Evolutionary conservation across 805 yeast species (phyloP), one percentile per base, ranked within the genome.

Genomic region (Candida orba): DNA sequence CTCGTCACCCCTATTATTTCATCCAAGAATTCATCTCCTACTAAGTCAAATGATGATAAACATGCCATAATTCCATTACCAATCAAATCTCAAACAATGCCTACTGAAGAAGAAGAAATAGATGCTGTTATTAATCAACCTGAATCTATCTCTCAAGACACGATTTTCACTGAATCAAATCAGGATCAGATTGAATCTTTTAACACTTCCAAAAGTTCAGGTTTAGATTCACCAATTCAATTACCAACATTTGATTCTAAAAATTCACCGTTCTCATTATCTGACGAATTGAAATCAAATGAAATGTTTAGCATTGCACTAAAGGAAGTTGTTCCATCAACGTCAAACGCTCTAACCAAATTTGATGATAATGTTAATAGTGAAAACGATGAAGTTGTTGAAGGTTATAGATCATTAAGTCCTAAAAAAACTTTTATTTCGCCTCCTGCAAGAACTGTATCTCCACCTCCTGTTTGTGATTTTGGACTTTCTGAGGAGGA

Each of bases 211-310:
- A 30, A 17, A n/a, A 30, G 24, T 9, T 20, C 45, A 8, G 32
- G 32, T 3, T 29, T 47, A 2, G 39, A 32, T 13, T 48, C 42
- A 7, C 50, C 49, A 4, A 42, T 45, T 5, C 27, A 45, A 8
- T 41, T 49, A 15, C 40, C 41, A 15, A 41, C 39, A 6, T 40
- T 39, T 12, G 37, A 34, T 7, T 8, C 29, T 12, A 39, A 33
- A 10, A 33, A 34, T 24, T 40, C 35, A 22, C 53, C 47, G 8
- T 15, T 35, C 2, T 47, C 56, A 5, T 48, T 55, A 18, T 43
- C 47, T 12, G 51, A 50, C 12, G 58, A 52, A 30, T 47, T 55
- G 35, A 52, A 42, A 33, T 51, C 36, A 10, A 45, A 52, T 2
- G 37, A 45, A 30, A 45, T 47, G 1, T 54, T 48, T 41, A 47